These are phyloP conservation scores for Carnegiea gigantea DNA, from an alignment of 179 eudicot species.

Conservation along the genomic window DNA sequence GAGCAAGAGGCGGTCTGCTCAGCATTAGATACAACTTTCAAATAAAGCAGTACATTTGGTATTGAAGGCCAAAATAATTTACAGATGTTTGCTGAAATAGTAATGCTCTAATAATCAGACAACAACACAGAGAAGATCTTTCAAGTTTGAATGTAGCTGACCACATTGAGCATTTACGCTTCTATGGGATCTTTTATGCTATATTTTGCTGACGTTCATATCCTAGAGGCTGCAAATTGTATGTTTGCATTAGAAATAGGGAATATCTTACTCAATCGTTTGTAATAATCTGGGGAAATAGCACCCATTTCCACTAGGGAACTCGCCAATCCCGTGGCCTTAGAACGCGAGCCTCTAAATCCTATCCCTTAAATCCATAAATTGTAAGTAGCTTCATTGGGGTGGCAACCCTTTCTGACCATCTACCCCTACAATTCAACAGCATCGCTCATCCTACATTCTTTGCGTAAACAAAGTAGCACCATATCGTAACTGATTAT, in stretches of 20 bases:
- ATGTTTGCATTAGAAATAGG: conserved; percentile 33
- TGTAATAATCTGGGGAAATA: conserved; percentile 41
- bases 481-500: conserved; percentile 62
- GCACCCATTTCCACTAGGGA: conserved; percentile 33
- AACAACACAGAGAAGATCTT: background rate
- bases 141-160: conserved; percentile 10
- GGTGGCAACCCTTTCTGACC: conserved; percentile 52
- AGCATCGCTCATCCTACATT: conserved; percentile 52
- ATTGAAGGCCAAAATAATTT: background rate
- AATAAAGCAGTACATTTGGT: conserved; percentile 1
- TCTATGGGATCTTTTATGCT: conserved; percentile 2
- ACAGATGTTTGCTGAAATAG: background rate
- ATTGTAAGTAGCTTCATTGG: conserved; percentile 64
- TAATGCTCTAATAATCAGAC: background rate
- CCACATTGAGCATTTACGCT: conserved; percentile 3
- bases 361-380: conserved; percentile 67
- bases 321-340: conserved; percentile 59
- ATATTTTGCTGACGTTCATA: background rate
- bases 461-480: conserved; percentile 64
- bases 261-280: conserved; percentile 53
- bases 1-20: background rate
- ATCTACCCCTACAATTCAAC: conserved; percentile 47
- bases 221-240: conserved; percentile 18
- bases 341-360: conserved; percentile 55
- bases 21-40: background rate